phyloP scores from a whole-genome alignment of 768 basidiomycete species.

The Russula sp. region DNA sequence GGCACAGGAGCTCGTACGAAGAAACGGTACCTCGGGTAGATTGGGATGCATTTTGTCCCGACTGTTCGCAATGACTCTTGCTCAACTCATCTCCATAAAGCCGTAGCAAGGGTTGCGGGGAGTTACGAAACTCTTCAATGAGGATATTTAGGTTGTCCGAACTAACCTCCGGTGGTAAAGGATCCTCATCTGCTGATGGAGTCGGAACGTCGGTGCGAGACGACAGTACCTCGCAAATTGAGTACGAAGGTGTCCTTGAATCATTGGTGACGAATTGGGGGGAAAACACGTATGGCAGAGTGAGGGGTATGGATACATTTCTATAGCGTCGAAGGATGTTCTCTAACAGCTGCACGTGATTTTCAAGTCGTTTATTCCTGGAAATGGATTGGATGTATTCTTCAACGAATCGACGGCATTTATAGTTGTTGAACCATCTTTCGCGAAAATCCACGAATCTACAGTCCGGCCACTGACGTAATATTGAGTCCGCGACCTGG shows the following conservation, averaged over 20 bases:
- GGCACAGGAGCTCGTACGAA: not conserved
- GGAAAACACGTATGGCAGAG: not conserved
- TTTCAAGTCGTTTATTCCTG: not conserved
- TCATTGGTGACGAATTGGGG: not conserved
- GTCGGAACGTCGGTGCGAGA: not conserved
- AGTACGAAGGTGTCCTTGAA: not conserved
- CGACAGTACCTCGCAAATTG: not conserved
- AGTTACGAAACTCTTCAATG: constrained; percentile 2
- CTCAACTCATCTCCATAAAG: constrained; percentile 12
- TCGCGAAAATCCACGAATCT: not conserved
- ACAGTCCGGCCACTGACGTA: not conserved
- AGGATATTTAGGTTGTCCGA: too few relatives aligned
- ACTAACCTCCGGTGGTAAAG: too few relatives aligned
- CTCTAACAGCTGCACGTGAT: constrained; percentile 11
- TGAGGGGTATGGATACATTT: not conserved
- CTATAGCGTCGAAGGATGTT: not conserved
- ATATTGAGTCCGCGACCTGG: not conserved
- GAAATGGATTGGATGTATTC: constrained; percentile 10
- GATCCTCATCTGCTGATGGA: too few relatives aligned
- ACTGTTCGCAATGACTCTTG: not conserved
- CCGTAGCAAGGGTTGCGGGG: not conserved
- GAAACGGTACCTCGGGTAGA: not conserved
- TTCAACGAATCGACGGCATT: not conserved
- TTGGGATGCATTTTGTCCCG: not conserved
- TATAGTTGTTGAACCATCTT: constrained; percentile 5